These are phyloP conservation scores for Knufia fluminis DNA, from an alignment of 2,329 filamentous ascomycete genomes.

Conservation along the genomic window DNA sequence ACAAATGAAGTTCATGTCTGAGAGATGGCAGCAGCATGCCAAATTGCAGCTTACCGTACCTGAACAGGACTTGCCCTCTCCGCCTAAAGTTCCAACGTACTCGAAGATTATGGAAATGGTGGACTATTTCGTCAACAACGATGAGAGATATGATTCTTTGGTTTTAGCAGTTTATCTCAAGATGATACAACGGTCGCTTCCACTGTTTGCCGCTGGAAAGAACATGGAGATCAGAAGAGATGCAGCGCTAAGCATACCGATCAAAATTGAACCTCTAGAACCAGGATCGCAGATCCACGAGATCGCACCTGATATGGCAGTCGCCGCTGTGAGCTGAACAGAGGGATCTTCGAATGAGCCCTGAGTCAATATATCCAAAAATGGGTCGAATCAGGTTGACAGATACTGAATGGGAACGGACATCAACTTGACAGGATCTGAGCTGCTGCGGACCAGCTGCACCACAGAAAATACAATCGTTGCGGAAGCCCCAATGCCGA, in stretches of 20 bases:
- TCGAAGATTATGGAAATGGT: not conserved
- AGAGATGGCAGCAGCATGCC: not conserved
- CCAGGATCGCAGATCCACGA: not conserved
- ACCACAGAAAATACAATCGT: too few species aligned
- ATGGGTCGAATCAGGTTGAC: too few species aligned
- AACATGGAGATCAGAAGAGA: constrained; percentile 5
- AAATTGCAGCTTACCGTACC: not conserved
- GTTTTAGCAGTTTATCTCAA: not conserved
- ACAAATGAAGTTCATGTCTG: not conserved
- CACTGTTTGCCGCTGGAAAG: not conserved
- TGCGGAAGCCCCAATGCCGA: too few species aligned
- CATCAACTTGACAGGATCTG: too few species aligned
- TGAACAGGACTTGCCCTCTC: not conserved
- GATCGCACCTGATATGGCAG: not conserved
- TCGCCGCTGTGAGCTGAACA: not conserved
- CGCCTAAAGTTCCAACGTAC: not conserved
- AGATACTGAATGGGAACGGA: too few species aligned
- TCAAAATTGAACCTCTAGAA: not conserved
- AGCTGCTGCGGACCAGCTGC: too few species aligned
- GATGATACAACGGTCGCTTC: constrained; percentile 2
- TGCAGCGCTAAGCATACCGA: not conserved
- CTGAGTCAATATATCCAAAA: too few species aligned
- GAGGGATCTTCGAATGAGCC: too few species aligned
- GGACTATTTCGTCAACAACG: not conserved
- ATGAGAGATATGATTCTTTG: not conserved